Percentiles rank a stretch among this genome's conserved stretches.
Evolutionary conservation across 2,329 filamentous ascomycete genomes (phyloP).

Genomic region (Plectosphaerella cucumerina): DNA sequence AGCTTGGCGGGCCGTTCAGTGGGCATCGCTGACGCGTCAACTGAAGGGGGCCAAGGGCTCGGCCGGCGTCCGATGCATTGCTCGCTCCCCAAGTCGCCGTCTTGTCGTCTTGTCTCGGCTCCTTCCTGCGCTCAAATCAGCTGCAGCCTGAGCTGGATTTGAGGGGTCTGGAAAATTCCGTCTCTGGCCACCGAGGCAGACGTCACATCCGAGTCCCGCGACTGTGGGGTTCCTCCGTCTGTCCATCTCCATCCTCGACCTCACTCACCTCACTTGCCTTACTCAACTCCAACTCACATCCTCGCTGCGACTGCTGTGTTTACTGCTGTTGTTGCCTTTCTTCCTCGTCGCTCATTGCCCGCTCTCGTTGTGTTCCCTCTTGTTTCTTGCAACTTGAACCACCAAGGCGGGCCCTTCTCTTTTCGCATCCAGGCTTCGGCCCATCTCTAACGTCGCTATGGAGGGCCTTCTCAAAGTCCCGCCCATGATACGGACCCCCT

Average conservation of each 20-base stretch:
- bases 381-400: too few relatives aligned
- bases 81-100: too few relatives aligned
- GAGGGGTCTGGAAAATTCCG: too few relatives aligned
- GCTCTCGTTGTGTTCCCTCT: too few relatives aligned
- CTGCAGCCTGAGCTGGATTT: too few relatives aligned
- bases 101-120: too few relatives aligned
- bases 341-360: too few relatives aligned
- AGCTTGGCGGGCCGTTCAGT: neutral
- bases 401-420: neutral
- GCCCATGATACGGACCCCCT: neutral
- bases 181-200: neutral
- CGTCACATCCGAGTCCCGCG: neutral
- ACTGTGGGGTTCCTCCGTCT: neutral
- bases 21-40: neutral
- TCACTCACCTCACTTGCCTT: neutral
- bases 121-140: too few relatives aligned
- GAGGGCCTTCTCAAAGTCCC: neutral
- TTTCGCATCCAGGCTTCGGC: neutral
- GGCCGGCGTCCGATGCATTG: neutral
- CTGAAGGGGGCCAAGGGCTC: neutral
- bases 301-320: too few relatives aligned
- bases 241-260: neutral
- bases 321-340: too few relatives aligned
- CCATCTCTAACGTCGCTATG: neutral
- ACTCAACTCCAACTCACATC: neutral